Evolutionary conservation across 768 basidiomycete species (phyloP), one percentile per base, ranked within the genome.

Genomic region (Russula sp.): DNA sequence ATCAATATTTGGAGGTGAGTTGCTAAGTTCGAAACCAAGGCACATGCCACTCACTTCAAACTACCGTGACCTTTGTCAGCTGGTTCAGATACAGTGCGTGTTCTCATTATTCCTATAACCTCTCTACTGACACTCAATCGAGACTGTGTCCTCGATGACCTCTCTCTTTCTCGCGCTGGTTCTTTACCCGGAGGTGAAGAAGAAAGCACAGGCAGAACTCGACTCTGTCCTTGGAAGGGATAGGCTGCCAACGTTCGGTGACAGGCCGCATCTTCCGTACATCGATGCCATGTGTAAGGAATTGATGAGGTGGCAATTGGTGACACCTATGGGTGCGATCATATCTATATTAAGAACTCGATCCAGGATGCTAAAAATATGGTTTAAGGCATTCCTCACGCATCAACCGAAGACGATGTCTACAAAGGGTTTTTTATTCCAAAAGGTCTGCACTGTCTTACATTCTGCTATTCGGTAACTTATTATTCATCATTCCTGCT

Each of bases 91-190:
- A 69, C 68, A 10, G 73, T 72, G 49, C 37, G 65, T 49, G 3
- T 47, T 20, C n/a, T n/a, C 47, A 8, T 20, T 39, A 45, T n/a
- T 37, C 44, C 20, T 32, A 55, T 14, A 8, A 40, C 37, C 1
- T 35, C 27, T 40, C 40, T 59, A 2, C 58, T 58, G 16, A 44
- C 57, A 18, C 40, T 16, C 3, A 11, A 39, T n/a, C 4, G 50
- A 73, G 71, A 64, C 64, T 9, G 57, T 61, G 13, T 48, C 69
- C 7, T n/a, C 53, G 3, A 39, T 70, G n/a, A 14, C 60, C n/a
- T 64, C 61, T 3, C 69, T 75, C 20, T 42, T 74, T 34, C 57
- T 75, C 16, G 66, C 70, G 2, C 71, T 75, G 63, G 39, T 68
- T 2, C 64, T 70, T 22, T 54, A 69, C 49, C 73, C 74, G 14